phyloP scores from a whole-genome alignment of 148 eudicot species.

The Mesembryanthemum crystallinum region DNA sequence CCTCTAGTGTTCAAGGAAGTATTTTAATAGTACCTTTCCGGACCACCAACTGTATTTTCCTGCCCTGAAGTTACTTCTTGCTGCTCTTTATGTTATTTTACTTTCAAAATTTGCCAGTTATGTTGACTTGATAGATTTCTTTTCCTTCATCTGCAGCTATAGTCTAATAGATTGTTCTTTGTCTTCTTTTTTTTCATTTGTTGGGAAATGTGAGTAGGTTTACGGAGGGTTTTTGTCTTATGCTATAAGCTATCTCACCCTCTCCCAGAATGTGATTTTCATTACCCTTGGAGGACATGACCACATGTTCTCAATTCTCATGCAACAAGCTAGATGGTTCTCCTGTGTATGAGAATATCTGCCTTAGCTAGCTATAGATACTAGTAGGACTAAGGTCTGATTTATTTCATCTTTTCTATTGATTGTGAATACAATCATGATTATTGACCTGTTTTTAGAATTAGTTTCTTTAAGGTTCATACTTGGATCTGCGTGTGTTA shows the following conservation, averaged over 20 bases:
- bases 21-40: constrained; percentile 47
- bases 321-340: not conserved
- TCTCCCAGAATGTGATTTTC: not conserved
- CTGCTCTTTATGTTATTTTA: not conserved
- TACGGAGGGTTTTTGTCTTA: not conserved
- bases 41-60: constrained; percentile 15
- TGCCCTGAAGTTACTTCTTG: not conserved
- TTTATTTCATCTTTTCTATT: no score
- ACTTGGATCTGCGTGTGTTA: not conserved
- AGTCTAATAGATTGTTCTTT: not conserved
- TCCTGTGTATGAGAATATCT: not conserved
- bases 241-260: not conserved
- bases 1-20: constrained; percentile 32
- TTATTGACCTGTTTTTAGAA: no score
- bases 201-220: no score
- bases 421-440: no score
- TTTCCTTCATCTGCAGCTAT: not conserved
- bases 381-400: not conserved
- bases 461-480: no score
- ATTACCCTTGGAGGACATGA: not conserved
- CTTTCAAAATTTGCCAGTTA: not conserved
- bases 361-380: not conserved
- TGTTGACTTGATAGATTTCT: not conserved
- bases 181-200: no score
- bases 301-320: not conserved